Conservation (phyloP, 441 rosid species). For the Kokia cookei region DNA sequence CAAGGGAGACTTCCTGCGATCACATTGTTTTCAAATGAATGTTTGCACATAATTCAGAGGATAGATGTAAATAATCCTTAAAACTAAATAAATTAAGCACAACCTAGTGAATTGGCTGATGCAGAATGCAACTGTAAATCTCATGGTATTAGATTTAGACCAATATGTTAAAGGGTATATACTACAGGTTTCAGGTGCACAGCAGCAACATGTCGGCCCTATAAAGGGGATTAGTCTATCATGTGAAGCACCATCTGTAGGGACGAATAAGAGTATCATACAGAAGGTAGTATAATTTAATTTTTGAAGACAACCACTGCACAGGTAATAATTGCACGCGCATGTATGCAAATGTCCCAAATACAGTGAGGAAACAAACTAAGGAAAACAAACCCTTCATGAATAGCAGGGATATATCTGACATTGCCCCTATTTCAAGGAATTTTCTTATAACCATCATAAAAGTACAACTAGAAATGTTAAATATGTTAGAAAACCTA, state of each 20-base stretch:
- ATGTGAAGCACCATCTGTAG: neutral
- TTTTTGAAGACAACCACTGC: neutral
- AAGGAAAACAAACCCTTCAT: constrained; percentile 4
- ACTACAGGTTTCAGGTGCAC: neutral
- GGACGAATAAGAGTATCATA: neutral
- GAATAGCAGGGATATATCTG: neutral
- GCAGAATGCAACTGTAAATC: neutral
- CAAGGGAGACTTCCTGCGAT: neutral
- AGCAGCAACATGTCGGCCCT: neutral
- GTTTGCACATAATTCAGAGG: neutral
- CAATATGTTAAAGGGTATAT: neutral
- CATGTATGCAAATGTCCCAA: neutral
- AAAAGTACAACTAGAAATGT: neutral
- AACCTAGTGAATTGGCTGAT: neutral
- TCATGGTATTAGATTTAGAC: neutral
- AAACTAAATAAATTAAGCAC: neutral
- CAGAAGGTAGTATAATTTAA: neutral
- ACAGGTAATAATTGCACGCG: neutral
- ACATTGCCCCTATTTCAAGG: constrained; percentile 9
- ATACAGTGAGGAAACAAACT: constrained; percentile 1
- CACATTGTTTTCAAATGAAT: neutral
- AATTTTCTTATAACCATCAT: neutral
- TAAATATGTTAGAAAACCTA: constrained; percentile 30
- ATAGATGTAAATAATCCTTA: neutral
- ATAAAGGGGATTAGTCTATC: neutral